A percentile compares a stretch with the other conserved stretches of the same genome.
These are phyloP conservation scores for Ganoderma resinaceum DNA, from an alignment of 1,284 basidiomycete species.

Conservation along the genomic window DNA sequence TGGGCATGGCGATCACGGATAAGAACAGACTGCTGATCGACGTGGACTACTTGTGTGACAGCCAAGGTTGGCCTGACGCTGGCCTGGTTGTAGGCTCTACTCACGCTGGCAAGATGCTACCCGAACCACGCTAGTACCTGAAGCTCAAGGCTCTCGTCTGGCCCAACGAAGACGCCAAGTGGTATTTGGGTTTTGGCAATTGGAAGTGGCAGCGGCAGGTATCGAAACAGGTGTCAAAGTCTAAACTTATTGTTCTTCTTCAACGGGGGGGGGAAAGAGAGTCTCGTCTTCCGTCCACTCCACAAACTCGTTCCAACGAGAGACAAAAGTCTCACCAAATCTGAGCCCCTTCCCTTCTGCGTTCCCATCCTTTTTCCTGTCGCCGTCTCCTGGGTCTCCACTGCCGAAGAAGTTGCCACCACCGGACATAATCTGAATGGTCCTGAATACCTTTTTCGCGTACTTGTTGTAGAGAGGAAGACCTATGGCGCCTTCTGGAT, in stretches of 20 bases:
- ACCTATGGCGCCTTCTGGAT: not conserved
- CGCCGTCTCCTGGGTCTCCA: not conserved
- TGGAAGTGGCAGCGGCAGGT: not conserved
- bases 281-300: not conserved
- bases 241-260: not conserved
- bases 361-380: not conserved
- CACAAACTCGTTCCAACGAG: not conserved
- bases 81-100: not conserved
- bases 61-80: not conserved
- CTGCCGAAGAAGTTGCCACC: not conserved
- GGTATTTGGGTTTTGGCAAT: not conserved
- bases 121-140: not conserved
- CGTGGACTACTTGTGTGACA: not conserved
- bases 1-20: not conserved
- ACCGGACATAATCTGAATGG: not conserved
- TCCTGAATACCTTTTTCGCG: not conserved
- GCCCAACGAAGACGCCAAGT: conserved; percentile 4
- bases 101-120: not conserved
- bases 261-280: not conserved
- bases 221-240: not conserved
- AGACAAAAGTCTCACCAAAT: not conserved
- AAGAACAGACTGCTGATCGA: not conserved
- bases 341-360: too few relatives aligned
- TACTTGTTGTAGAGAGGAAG: not conserved
- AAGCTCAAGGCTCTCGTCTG: conserved; percentile 5